phyloP scores from a whole-genome alignment of 1,139 yeast species.

The Zhuliangozyma blackwelliae region DNA sequence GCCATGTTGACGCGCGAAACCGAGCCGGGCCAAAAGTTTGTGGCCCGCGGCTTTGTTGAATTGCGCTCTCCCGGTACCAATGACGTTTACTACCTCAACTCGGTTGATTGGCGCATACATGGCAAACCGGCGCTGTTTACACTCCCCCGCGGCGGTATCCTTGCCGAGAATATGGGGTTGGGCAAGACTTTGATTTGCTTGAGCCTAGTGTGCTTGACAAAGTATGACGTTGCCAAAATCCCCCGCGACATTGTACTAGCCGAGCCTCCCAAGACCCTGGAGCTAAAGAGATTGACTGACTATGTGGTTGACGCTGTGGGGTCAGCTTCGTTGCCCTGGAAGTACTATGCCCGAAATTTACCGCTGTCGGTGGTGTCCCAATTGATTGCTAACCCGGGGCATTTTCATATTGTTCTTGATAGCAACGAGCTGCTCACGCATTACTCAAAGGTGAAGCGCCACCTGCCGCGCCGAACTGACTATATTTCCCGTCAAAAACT shows the following conservation, averaged over 20 bases:
- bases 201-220: slow-evolving; percentile 55
- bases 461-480: no score
- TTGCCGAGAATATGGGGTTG: slow-evolving; percentile 76
- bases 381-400: slow-evolving; percentile 40
- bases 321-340: slow-evolving; percentile 56
- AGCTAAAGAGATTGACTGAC: slow-evolving; percentile 22
- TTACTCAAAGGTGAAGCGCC: slow-evolving; percentile 11
- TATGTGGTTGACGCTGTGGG: slow-evolving; percentile 41
- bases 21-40: slow-evolving; percentile 14
- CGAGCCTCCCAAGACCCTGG: background rate
- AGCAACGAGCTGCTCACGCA: slow-evolving; percentile 1
- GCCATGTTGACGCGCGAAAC: slow-evolving; percentile 57
- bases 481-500: slow-evolving; percentile 24
- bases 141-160: slow-evolving; percentile 61
- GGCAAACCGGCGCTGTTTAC: slow-evolving; percentile 34
- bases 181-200: slow-evolving; percentile 69
- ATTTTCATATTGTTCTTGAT: slow-evolving; percentile 19
- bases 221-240: slow-evolving; percentile 43
- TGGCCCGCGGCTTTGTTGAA: slow-evolving; percentile 17
- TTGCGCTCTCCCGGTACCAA: slow-evolving; percentile 19
- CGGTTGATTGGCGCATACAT: slow-evolving; percentile 21
- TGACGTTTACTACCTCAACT: slow-evolving; percentile 30
- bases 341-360: slow-evolving; percentile 34
- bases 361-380: slow-evolving; percentile 38
- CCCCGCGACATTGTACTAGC: slow-evolving; percentile 22